Conservation (phyloP, 345 rosid genomes). For the Eucalyptus coolabah region DNA sequence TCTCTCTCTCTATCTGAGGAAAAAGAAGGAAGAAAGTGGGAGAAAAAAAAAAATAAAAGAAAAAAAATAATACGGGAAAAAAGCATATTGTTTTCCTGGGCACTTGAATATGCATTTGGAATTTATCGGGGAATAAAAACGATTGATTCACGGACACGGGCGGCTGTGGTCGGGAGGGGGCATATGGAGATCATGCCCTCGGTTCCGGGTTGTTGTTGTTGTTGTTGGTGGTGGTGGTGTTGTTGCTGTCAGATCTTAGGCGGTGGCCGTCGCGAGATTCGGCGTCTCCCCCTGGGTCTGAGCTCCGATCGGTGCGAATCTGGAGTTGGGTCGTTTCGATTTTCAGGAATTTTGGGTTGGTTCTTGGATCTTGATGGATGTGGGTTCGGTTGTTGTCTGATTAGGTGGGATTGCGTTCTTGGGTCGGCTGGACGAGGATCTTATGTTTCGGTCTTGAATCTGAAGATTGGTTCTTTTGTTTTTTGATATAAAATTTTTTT, state of each 20-base stretch:
- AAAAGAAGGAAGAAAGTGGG: background rate
- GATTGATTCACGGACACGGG: slow-evolving; percentile 1
- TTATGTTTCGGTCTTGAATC: slow-evolving; percentile 36
- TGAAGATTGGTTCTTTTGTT: background rate
- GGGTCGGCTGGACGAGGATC: slow-evolving; percentile 46
- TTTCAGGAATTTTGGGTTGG: slow-evolving; percentile 1
- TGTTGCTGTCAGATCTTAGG: slow-evolving; percentile 53
- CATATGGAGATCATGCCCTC: slow-evolving; percentile 52
- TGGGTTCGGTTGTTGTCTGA: slow-evolving; percentile 7
- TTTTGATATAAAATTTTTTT: background rate
- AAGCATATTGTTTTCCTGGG: background rate
- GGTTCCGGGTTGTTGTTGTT: slow-evolving; percentile 12
- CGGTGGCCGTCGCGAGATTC: slow-evolving; percentile 36
- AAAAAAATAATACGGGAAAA: background rate
- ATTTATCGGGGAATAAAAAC: background rate
- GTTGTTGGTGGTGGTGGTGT: background rate
- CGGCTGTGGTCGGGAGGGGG: slow-evolving; percentile 5
- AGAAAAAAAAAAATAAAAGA: background rate
- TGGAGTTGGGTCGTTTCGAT: slow-evolving; percentile 29
- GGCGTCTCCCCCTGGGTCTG: slow-evolving; percentile 38
- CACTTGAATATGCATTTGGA: slow-evolving; percentile 27
- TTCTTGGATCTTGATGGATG: slow-evolving; percentile 4
- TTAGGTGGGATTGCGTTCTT: slow-evolving; percentile 22
- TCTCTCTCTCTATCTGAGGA: background rate
- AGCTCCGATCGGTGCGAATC: slow-evolving; percentile 52